Percentiles rank a stretch among this genome's conserved stretches.
These are phyloP conservation scores for Claviceps sp. DNA, from an alignment of 2,329 filamentous ascomycete species.

Conservation along the genomic window DNA sequence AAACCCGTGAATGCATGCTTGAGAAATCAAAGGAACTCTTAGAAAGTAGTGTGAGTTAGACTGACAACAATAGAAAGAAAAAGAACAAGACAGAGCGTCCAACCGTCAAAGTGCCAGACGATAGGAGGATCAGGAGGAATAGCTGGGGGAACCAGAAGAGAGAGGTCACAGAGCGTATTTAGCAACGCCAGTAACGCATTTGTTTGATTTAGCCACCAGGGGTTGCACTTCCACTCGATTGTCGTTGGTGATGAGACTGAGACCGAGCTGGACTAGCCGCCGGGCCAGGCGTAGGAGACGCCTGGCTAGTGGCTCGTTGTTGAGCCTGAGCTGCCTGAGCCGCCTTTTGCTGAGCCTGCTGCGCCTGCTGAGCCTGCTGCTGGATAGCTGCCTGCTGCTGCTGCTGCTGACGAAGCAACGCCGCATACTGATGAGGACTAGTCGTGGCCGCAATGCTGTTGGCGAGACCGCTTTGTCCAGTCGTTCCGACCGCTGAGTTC, in stretches of 20 bases:
- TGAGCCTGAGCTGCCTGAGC: constrained; percentile 13
- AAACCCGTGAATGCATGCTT: not conserved
- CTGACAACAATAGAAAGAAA: not conserved
- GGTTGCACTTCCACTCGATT: constrained; percentile 27
- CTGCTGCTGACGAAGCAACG: constrained; percentile 43
- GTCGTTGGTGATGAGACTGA: constrained; percentile 15
- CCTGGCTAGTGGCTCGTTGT: constrained; percentile 15
- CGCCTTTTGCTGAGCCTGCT: constrained; percentile 17
- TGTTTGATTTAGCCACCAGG: constrained; percentile 7
- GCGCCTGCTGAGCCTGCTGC: constrained; percentile 16
- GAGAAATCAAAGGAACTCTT: not conserved
- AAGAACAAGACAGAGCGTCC: not conserved
- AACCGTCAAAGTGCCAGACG: not conserved
- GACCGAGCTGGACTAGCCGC: constrained; percentile 11
- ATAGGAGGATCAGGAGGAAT: not conserved
- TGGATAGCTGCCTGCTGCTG: constrained; percentile 27
- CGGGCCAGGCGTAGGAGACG: constrained; percentile 10
- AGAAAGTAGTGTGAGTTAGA: too few relatives aligned
- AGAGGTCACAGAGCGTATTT: not conserved
- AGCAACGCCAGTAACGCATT: not conserved
- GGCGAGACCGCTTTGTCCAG: constrained; percentile 32
- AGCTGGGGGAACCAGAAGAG: not conserved
- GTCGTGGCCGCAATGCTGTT: constrained; percentile 34
- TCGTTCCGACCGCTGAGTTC: constrained; percentile 39
- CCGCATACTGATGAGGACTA: constrained; percentile 46